Base-by-base conservation (phyloP, 345 rosid genomes). In the rapeseed (Brassica napus) region DNA sequence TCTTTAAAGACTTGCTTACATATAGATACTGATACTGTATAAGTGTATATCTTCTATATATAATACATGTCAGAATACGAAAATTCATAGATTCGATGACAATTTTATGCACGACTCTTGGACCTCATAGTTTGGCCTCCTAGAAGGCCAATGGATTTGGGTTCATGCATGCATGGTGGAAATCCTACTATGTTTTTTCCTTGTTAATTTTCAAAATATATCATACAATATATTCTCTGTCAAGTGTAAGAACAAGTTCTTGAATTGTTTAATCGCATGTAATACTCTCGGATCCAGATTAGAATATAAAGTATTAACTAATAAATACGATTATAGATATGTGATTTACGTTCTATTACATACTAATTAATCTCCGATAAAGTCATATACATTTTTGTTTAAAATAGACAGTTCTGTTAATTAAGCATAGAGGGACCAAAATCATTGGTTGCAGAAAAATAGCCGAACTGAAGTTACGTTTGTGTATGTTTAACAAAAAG, bases 101-200 rank as follows among this genome's bases (percentile, higher is more conserved):
- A 65, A 65, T 65, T 64, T 69, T 32, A 77, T 69, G 42, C 71
- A 71, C 72, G 72, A 65, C 67, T 78, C 76, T 55, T 71, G 71
- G 65, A 64, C 60, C 59, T 65, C 71, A 5, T 11, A 23, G 65
- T 16, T 71, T 77, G 76, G 76, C 81, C 34, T 64, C 34, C 62
- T 64, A 71, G 76, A 77, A 54, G 71, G 31, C 72, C 71, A 77
- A 71, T 71, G 72, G 76, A 61, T 26, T 71, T 37, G 44, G 76
- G 47, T 71, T 77, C 66, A 71, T 77, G 75, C 80, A 77, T 69
- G 64, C 81, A 63, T 54, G 34, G 9, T 39, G 57, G 44, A 77
- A 49, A 32, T 30, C 44, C 30, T 37, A 71, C 7, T 7, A 64
- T 32, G 8, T 52, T 37, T 21, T 44, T 10, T 0, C 14, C 6